Evolutionary conservation across 208 protist genomes (phyloP), one percentile per base, ranked within the genome.

Genomic region (Acanthamoeba lenticulata): DNA sequence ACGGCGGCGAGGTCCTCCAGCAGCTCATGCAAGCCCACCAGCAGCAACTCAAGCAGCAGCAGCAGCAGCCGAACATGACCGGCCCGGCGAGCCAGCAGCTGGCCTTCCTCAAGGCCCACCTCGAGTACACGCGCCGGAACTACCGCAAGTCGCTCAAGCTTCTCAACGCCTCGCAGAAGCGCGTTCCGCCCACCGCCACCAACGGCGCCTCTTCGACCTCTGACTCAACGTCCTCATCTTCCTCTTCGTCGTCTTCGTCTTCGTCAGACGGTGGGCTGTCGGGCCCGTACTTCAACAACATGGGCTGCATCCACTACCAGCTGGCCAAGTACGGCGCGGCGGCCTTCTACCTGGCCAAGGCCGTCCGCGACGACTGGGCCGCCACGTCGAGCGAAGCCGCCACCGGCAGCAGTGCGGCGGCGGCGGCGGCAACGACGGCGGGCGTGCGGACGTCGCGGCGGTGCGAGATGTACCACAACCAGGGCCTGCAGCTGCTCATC

Each of bases 221-320:
- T n/a, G n/a, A n/a, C n/a, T n/a, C n/a, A n/a, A n/a, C n/a, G 15
- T 5, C 47, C 6, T 38, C 29, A 24, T n/a, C 62, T 5, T 36
- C 62, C 7, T 38, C 62, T 5, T 36, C 62, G 27, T 72, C 62
- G 21, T 72, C 32, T n/a, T 72, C 62, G 27, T 24, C 62, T n/a
- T 29, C 62, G 62, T 38, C 21, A 13, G 9, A 5, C 42, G 17
- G 9, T 29, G 34, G 44, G 88, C 57, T 60, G 5, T 93, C 65
- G 32, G 34, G 67, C 67, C 69, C 55, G 15, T 86, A 94, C 52
- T 86, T 69, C 69, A 94, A 94, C 72, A 94, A 85, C 69, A 49
- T 94, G 65, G 90, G 90, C 69, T 94, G 90, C 90, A 52, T 94
- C 11, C 69, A 94, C 34, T 40, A 67, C 44, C 21, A 55, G n/a